Percentiles rank a stretch among this genome's conserved stretches.
These are phyloP conservation scores for Hemisphaericaspora lyxosophila DNA, from an alignment of 1,139 yeast species.

Conservation along the genomic window DNA sequence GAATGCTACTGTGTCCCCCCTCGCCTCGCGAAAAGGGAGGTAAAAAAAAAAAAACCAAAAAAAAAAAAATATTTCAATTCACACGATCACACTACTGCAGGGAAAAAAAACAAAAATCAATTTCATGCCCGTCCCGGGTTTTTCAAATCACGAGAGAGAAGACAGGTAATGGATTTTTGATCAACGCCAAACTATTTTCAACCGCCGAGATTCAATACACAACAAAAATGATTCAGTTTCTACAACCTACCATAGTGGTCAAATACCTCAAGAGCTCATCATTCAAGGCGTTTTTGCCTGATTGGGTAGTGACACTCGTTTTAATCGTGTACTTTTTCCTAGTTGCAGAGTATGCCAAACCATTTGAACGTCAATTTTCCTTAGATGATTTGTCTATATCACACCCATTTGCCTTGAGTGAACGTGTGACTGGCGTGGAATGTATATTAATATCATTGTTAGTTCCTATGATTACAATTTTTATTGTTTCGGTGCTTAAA, in stretches of 20 bases:
- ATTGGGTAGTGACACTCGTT: conserved; percentile 30
- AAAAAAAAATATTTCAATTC: too few relatives aligned
- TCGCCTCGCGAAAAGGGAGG: too few relatives aligned
- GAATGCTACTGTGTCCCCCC: too few relatives aligned
- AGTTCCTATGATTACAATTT: conserved; percentile 17
- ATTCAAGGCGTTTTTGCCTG: conserved; percentile 23
- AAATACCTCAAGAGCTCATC: conserved; percentile 5
- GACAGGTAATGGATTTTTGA: too few relatives aligned
- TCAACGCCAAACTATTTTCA: too few relatives aligned
- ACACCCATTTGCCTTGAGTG: conserved; percentile 42
- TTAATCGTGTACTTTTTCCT: conserved; percentile 29
- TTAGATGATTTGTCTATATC: conserved; percentile 33
- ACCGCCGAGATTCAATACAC: neutral
- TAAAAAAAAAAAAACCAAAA: too few relatives aligned
- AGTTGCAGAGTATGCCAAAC: conserved; percentile 36
- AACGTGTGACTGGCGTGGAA: conserved; percentile 33
- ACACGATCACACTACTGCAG: too few relatives aligned
- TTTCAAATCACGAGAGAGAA: too few relatives aligned
- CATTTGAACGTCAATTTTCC: conserved; percentile 36
- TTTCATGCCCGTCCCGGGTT: too few relatives aligned
- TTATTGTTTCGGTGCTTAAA: conserved; percentile 10
- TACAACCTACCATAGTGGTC: conserved; percentile 9
- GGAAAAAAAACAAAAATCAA: too few relatives aligned
- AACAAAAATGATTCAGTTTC: conserved; percentile 4
- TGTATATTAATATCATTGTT: conserved; percentile 21